Evolutionary conservation across 2,329 filamentous ascomycete genomes (phyloP).

Genomic region (Colletotrichum cuscutae): DNA sequence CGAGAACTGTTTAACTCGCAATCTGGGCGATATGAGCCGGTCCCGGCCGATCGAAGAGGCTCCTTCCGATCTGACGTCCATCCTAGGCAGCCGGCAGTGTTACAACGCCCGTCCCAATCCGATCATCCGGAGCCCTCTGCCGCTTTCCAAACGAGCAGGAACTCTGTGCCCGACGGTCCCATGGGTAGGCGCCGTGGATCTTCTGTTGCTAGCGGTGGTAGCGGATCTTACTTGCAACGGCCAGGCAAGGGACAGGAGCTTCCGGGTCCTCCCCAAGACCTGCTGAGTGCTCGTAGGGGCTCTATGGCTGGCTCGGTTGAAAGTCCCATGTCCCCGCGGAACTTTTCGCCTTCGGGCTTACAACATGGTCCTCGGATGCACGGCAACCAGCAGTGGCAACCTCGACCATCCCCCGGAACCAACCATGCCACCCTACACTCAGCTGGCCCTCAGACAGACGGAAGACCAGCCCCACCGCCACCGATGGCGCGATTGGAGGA

Average conservation of each 20-base stretch:
- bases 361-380: conserved; percentile 43
- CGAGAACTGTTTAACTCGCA: conserved; percentile 95
- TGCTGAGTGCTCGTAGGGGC: conserved; percentile 55
- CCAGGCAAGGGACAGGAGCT: conserved; percentile 55
- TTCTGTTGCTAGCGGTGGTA: conserved; percentile 91
- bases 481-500: conserved; percentile 54
- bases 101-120: conserved; percentile 77
- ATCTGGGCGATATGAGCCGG: conserved; percentile 92
- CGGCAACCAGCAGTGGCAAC: conserved; percentile 33
- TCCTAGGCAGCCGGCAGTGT: conserved; percentile 77
- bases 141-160: conserved; percentile 83
- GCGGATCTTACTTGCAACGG: conserved; percentile 74
- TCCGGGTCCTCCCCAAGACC: conserved; percentile 53
- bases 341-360: conserved; percentile 50
- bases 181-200: conserved; percentile 85
- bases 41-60: conserved; percentile 76
- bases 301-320: conserved; percentile 63
- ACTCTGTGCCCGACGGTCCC: conserved; percentile 69
- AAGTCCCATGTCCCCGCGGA: conserved; percentile 59
- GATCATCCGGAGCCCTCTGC: conserved; percentile 84
- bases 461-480: conserved; percentile 42
- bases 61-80: conserved; percentile 74
- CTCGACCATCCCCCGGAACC: conserved; percentile 55
- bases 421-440: conserved; percentile 53
- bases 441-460: conserved; percentile 43